Conservation (phyloP, 306 rosid genomes). For the Trifolium subterraneum region DNA sequence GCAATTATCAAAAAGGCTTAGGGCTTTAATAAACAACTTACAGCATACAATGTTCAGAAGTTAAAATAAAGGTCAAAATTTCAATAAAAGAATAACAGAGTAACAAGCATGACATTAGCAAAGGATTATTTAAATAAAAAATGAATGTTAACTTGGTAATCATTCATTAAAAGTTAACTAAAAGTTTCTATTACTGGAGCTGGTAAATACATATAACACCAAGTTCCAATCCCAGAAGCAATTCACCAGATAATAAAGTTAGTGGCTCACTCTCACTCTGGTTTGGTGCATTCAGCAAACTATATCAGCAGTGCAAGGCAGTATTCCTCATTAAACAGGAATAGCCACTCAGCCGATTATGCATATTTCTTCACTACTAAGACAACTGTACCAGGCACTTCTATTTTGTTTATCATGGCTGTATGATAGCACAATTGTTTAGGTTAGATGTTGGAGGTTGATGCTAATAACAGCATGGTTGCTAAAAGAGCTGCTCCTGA, state of each 20-base stretch:
- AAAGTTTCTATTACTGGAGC: conserved; percentile 5
- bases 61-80: conserved; percentile 19
- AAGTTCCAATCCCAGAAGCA: conserved; percentile 25
- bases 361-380: conserved; percentile 18
- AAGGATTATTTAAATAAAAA: conserved; percentile 19
- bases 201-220: conserved; percentile 9
- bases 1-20: conserved; percentile 35
- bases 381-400: conserved; percentile 1
- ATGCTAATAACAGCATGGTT: conserved; percentile 19
- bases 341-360: conserved; percentile 9
- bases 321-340: conserved; percentile 8
- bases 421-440: conserved; percentile 7
- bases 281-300: conserved; percentile 21
- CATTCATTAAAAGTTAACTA: conserved; percentile 16
- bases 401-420: conserved; percentile 2
- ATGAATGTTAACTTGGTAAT: not conserved
- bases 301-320: conserved; percentile 14
- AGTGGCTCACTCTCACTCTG: not conserved
- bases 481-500: not conserved
- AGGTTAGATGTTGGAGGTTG: not conserved
- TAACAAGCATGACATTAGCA: conserved; percentile 8
- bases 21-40: conserved; percentile 41
- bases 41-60: conserved; percentile 23
- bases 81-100: conserved; percentile 17
- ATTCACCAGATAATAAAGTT: not conserved